Base-by-base conservation (phyloP, 768 basidiomycete genomes). In the Glaciozyma antarctica region DNA sequence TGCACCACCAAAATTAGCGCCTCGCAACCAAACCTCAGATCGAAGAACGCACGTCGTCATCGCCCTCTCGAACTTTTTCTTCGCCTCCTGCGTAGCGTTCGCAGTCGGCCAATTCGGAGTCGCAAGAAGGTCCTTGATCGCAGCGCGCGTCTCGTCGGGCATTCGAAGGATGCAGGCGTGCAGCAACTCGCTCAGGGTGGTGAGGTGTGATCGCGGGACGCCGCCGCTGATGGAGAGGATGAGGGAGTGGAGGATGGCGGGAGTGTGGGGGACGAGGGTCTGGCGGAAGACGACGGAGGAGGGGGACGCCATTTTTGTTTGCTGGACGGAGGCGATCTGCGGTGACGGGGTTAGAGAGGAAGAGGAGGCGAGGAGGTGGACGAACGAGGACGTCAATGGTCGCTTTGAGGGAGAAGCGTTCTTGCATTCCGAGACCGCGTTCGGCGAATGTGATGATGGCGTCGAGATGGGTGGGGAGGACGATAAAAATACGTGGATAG, bases 181-280 rank as follows among this genome's bases (percentile, higher is more conserved):
- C 10, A 80, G 67, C 22, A 79, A 62, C 65, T 80, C 79, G 7
- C 77, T 75, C 48, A 79, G 74, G 45, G 76, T 74, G 19, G 76
- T 74, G n/a, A 79, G 77, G 53, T 76, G 76, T 0, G 75, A 76
- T 28, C 79, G 67, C 2, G 79, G 79, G 8, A 76, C 77, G 16
- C 71, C 69, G 9, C 74, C 72, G 0, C 75, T 77, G 10, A 78
- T 76, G 7, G 74, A 76, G 2, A 71, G 60, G 22, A 79, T 62
- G 21, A 77, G 61, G 1, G 75, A 70, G 17, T 74, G 71, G n/a
- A 79, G 63, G 38, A 79, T 72, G 2, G 70, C 41, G 12, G 68
- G 68, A 8, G 75, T 59, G 26, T 76, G 66, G 0, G 75, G 69
- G 7, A 70, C 58, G 49, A 75, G 68, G 3, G 73, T 53, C 15